Base-by-base conservation (phyloP, 441 rosid genomes). In the Pelargonium myrrhifolium region DNA sequence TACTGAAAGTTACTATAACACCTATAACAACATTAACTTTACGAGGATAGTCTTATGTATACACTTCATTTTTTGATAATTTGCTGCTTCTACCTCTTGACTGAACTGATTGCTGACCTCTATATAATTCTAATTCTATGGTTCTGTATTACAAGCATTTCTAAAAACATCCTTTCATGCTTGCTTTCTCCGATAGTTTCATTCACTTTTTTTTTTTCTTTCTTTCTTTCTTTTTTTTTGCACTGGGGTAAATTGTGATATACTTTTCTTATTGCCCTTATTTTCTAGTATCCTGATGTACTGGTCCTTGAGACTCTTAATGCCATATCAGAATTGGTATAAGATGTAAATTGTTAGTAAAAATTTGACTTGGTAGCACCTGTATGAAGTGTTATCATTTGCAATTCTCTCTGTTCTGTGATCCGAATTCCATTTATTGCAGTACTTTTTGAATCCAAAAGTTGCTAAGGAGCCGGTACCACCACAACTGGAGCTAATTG, bases 371-470 rank as follows among this genome's bases (percentile, higher is more conserved):
- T 35, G 35, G 40, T 6, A 10, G 22, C 47, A 31, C 37, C 22
- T 56, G 65, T 71, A 20, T 65, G 40, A 9, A 40, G 39, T 63
- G 6, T 31, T 31, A 58, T 22, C 37, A 35, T 65, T 31, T 18
- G 10, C 65, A 24, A 21, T 65, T 71, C 58, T 56, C 58, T 71
- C 56, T 21, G 1, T 47, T 65, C 39, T 35, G 45, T 18, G 61
- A 45, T 26, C 64, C 49, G 31, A 69, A 28, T 40, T 28, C 22
- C 4, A 55, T 15, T 20, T 21, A 59, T 72, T 70, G 65, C 82
- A 91, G 97, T 91, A 89, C 75, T 91, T 89, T 77, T 67, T 91
- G 77, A 83, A 86, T 71, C 97, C 97, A 63, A 89, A 87, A 83
- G 82, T 89, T 79, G 86, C 79, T 4, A 79, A 75, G 81, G 97